These are phyloP conservation scores for Nepenthes mirabilis DNA, from an alignment of 148 eudicot genomes.

Conservation along the genomic window DNA sequence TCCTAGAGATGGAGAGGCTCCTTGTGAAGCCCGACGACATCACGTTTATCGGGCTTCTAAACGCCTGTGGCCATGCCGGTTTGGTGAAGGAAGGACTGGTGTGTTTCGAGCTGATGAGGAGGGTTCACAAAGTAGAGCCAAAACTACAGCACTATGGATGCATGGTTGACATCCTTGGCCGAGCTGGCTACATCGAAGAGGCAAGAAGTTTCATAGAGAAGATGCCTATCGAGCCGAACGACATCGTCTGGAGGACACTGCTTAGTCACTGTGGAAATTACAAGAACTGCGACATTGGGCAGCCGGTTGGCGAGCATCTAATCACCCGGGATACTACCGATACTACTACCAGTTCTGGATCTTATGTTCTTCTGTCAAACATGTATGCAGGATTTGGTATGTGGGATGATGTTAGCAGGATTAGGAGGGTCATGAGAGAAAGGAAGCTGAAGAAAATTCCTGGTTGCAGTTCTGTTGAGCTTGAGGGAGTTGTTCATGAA, in stretches of 20 bases:
- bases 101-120: conserved; percentile 65
- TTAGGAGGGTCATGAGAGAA: conserved; percentile 40
- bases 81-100: conserved; percentile 62
- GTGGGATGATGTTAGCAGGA: conserved; percentile 51
- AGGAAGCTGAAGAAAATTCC: conserved; percentile 44
- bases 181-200: conserved; percentile 45
- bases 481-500: conserved; percentile 47
- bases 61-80: conserved; percentile 70
- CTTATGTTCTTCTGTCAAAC: conserved; percentile 56
- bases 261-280: conserved; percentile 45
- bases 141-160: conserved; percentile 73
- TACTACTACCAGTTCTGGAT: conserved; percentile 26
- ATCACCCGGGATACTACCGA: conserved; percentile 23
- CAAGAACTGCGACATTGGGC: conserved; percentile 29
- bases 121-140: conserved; percentile 42
- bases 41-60: conserved; percentile 51
- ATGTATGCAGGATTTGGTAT: conserved; percentile 54
- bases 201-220: conserved; percentile 38
- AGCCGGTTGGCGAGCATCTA: conserved; percentile 33
- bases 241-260: conserved; percentile 51
- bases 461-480: conserved; percentile 60
- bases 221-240: conserved; percentile 69
- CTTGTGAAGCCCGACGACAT: conserved; percentile 50
- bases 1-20: conserved; percentile 44
- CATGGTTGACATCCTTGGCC: conserved; percentile 60